These are phyloP conservation scores for Trametopsis cervina DNA, from an alignment of 768 basidiomycete species.

Conservation along the genomic window DNA sequence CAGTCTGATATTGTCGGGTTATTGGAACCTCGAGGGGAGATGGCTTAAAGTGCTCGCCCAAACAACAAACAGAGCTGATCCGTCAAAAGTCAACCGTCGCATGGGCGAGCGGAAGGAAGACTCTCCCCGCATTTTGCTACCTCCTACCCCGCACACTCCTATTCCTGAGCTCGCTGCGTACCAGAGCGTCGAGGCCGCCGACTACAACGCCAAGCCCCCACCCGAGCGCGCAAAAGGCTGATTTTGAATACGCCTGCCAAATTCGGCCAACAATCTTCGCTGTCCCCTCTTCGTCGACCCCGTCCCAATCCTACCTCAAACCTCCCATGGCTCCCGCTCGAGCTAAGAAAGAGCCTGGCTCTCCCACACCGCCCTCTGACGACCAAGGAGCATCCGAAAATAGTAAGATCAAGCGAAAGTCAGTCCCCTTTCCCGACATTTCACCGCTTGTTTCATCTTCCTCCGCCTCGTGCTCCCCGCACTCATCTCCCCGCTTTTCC, in stretches of 20 bases:
- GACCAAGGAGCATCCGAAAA: slow-evolving; percentile 62
- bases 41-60: no score
- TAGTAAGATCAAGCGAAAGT: slow-evolving; percentile 78
- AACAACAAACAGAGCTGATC: slow-evolving; percentile 15
- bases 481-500: slow-evolving; percentile 32
- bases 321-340: slow-evolving; percentile 56
- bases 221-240: no score
- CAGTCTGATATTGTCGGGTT: no score
- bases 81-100: slow-evolving; percentile 11
- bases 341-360: slow-evolving; percentile 58
- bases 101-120: slow-evolving; percentile 7
- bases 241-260: no score
- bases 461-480: slow-evolving; percentile 35
- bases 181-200: slow-evolving; percentile 7
- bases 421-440: slow-evolving; percentile 48
- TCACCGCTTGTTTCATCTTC: slow-evolving; percentile 40
- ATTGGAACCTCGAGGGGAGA: no score
- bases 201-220: no score
- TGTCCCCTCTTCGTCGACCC: slow-evolving; percentile 15
- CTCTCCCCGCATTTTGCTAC: slow-evolving; percentile 12
- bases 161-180: no score
- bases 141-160: slow-evolving; percentile 5
- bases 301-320: no score
- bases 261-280: no score
- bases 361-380: slow-evolving; percentile 60